Conservation (phyloP, 306 rosid species). For the Acacia acuminata region DNA sequence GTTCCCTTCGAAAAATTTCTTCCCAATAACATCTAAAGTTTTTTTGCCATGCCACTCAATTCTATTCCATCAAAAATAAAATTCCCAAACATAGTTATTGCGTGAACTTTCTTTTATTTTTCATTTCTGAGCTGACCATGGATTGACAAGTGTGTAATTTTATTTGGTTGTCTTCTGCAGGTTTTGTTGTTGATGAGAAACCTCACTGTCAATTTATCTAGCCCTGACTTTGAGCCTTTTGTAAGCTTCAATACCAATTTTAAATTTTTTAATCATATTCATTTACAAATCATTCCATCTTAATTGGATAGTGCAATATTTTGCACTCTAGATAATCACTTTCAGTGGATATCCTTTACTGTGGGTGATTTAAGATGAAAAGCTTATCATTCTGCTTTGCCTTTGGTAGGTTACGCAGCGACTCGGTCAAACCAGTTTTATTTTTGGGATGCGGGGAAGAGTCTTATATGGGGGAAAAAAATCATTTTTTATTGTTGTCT, state of each 20-base stretch:
- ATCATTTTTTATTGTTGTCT: neutral
- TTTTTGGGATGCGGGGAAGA: neutral
- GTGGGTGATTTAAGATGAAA: neutral
- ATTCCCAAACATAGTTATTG: neutral
- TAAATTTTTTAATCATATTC: neutral
- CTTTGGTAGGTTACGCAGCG: neutral
- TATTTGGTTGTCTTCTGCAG: conserved; percentile 53
- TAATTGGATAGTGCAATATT: conserved; percentile 21
- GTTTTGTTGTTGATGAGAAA: conserved; percentile 82
- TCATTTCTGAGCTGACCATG: neutral
- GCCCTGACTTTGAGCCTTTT: conserved; percentile 68
- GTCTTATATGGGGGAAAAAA: neutral
- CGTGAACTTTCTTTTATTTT: neutral
- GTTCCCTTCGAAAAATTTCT: neutral
- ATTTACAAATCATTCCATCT: conserved; percentile 24
- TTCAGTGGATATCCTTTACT: neutral
- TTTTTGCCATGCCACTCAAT: neutral
- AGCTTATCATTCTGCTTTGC: neutral
- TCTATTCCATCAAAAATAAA: neutral
- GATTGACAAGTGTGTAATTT: conserved; percentile 1
- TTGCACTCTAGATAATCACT: neutral
- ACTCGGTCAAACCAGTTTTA: neutral
- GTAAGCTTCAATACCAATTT: conserved; percentile 46
- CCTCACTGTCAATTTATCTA: conserved; percentile 68
- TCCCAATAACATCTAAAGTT: neutral